Evolutionary conservation across 257 asterid genomes (phyloP).

Genomic region (Penstemon barbatus): DNA sequence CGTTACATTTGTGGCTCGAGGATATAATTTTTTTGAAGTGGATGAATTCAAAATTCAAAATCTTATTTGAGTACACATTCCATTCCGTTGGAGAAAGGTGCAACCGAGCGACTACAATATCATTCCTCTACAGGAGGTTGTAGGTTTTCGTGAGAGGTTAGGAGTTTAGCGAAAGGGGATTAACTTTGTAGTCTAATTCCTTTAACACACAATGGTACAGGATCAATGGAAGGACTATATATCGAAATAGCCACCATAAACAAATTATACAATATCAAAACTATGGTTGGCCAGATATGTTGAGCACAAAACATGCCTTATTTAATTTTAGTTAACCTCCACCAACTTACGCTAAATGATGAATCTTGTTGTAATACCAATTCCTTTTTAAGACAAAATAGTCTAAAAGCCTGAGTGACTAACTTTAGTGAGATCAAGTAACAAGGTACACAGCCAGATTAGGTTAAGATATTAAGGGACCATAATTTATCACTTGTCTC

Average conservation of each 20-base stretch:
- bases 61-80: neutral
- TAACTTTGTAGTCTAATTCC: neutral
- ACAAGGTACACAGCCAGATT: slow-evolving; percentile 17
- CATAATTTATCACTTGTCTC: slow-evolving; percentile 13
- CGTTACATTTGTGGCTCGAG: neutral
- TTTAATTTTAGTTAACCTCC: neutral
- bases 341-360: neutral
- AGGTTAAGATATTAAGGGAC: slow-evolving; percentile 19
- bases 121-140: neutral
- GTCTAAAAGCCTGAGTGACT: slow-evolving; percentile 3
- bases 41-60: neutral
- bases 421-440: slow-evolving; percentile 7
- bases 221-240: neutral
- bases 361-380: neutral
- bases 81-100: neutral
- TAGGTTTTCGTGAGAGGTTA: neutral
- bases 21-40: slow-evolving; percentile 8
- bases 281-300: neutral
- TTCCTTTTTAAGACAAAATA: neutral
- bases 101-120: neutral
- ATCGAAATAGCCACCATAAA: slow-evolving; percentile 1
- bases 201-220: neutral
- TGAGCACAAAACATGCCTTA: slow-evolving; percentile 10
- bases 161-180: slow-evolving; percentile 8
- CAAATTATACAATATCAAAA: neutral